Evolutionary conservation across 306 rosid species (phyloP), one percentile per base, ranked within the genome.

Genomic region (Vigna reflexopilosa): DNA sequence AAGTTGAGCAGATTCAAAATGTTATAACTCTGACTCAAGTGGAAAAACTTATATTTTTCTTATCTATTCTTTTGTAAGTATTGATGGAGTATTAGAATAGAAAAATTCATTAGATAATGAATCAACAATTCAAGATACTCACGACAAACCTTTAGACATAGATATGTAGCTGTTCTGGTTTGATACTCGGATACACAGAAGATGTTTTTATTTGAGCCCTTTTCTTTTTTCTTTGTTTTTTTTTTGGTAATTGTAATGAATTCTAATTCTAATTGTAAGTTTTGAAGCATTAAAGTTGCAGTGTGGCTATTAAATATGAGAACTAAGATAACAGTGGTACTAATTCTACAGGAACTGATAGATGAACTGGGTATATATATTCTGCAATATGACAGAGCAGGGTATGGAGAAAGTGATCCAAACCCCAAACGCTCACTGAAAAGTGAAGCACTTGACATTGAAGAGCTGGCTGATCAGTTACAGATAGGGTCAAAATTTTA

Each of bases 361-460:
- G 93, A 89, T 52, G 91, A 90, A 80, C 57, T 92, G 77, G 91
- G 92, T 44, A 69, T 92, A 84, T 92, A 89, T 83, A 84, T 90
- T 86, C 83, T 94, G 85, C 88, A 86, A 38, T 90, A 84, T 76
- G 98, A 94, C 55, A 83, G 97, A 9, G 96, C 98, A 26, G 98
- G 98, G 9, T 94, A 94, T 74, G 98, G 98, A 73, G 94, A 90
- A 44, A 94, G 98, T 80, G 98, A 92, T 88, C 95, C 97, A 40
- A 88, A 92, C 72, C 93, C 93, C 55, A 89, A 85, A 68, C 90
- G 90, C 14, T 82, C 97, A 1, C 79, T 89, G 69, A 83, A 90
- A 86, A 87, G 88, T 73, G 98, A 94, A 85, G 97, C 96, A 51
- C 85, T 72, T 70, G 98, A 94, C 79, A 89, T 94, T 38, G 88